Percentiles rank a stretch among this genome's conserved stretches.
These are phyloP conservation scores for Pseudogymnoascus sp. DNA, from an alignment of 2,329 filamentous ascomycete genomes.

Conservation along the genomic window DNA sequence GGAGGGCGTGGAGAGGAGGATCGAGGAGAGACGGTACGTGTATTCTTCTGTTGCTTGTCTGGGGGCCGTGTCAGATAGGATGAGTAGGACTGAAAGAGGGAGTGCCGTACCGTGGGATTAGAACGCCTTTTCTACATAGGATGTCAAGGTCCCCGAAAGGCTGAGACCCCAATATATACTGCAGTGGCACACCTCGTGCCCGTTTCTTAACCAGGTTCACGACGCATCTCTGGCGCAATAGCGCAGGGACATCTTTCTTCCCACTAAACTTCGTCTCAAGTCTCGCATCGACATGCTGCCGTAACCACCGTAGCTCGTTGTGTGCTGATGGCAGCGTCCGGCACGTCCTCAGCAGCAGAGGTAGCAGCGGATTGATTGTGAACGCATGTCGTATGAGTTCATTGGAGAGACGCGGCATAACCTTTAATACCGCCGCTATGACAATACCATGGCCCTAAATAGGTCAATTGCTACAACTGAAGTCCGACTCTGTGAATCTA, in stretches of 20 bases:
- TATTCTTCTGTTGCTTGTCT: conserved; percentile 65
- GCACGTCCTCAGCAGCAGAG: conserved; percentile 54
- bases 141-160: conserved; percentile 82
- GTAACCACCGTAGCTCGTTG: conserved; percentile 67
- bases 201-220: conserved; percentile 39
- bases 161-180: conserved; percentile 82
- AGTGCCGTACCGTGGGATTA: conserved; percentile 64
- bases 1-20: neutral
- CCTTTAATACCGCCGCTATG: neutral
- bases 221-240: conserved; percentile 19
- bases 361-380: conserved; percentile 45
- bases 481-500: neutral
- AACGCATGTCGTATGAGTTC: conserved; percentile 46
- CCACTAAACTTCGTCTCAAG: conserved; percentile 10
- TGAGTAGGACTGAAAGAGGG: conserved; percentile 3
- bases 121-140: conserved; percentile 62
- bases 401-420: conserved; percentile 57
- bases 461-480: neutral
- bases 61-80: conserved; percentile 3
- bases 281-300: conserved; percentile 42
- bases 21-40: conserved; percentile 43
- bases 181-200: conserved; percentile 63
- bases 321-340: conserved; percentile 53
- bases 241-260: conserved; percentile 14
- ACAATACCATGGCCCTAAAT: neutral